Base-by-base conservation (phyloP, 805 yeast genomes). In the Candida ponderosae region DNA sequence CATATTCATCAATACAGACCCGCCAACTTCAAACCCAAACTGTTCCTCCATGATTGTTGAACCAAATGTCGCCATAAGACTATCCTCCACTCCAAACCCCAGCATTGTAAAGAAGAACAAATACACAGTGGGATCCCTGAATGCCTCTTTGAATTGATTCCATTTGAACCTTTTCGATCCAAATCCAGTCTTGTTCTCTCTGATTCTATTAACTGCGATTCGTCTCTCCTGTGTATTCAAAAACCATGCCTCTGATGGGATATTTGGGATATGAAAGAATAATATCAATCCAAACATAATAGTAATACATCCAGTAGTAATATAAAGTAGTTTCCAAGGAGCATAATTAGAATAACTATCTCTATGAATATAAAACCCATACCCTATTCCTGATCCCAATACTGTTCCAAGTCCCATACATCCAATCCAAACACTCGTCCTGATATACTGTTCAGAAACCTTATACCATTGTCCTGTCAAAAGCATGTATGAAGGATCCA, bases 221-320 rank as follows among this genome's bases (percentile, higher is more conserved):
- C 44, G 42, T 38, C 58, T 65, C 40, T 72, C 76, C 18, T 56
- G 58, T 18, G 60, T 63, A 9, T 53, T 55, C 40, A 57, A 51
- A 28, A 57, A 56, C 63, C 64, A 62, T 3, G 69, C 66, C 18
- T 51, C 45, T 14, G 50, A 56, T 28, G 79, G 79, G 11, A 50
- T 40, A 43, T 68, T 70, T 5, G 79, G 79, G 27, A 76, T 39
- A 41, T 66, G 68, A 32, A 69, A 33, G 16, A 52, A 39, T 32
- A 67, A 53, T 2, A 66, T 23, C 13, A 67, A 27, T 9, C 77
- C 79, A 18, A 70, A 44, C 10, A 63, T 44, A 10, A 72, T 50
- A 2, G 82, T 74, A 35, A 75, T 59, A 13, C 59, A 50, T 9
- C 86, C 86, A 26, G 68, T 60, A 18, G 74, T 60, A 30, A 79